A percentile compares a stretch with the other conserved stretches of the same genome.
These are phyloP conservation scores for Elongisporangium anandrum DNA, from an alignment of 352 stramenopile species.

Conservation along the genomic window DNA sequence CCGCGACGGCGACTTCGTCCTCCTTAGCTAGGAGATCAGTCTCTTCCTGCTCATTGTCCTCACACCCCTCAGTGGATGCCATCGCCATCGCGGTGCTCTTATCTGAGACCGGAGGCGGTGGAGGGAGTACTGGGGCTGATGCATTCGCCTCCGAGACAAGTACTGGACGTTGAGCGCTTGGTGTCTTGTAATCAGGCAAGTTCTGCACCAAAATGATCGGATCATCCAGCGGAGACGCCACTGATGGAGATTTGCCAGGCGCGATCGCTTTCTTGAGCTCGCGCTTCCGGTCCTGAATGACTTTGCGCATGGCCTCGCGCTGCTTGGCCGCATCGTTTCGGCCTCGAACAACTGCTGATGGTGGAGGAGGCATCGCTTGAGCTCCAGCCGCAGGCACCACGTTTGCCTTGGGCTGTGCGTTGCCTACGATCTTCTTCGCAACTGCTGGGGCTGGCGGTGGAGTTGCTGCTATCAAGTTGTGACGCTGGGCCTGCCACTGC, in stretches of 20 bases:
- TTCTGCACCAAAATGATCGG: conserved; percentile 72
- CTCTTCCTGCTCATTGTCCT: conserved; percentile 5
- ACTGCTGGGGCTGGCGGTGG: conserved; percentile 11
- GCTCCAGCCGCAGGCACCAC: neutral
- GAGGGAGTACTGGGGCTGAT: conserved; percentile 5
- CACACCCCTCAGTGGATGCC: conserved; percentile 1
- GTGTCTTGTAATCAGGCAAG: conserved; percentile 33
- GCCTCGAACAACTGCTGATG: conserved; percentile 5
- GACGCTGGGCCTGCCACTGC: conserved; percentile 42
- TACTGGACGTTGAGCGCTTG: neutral
- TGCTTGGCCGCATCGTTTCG: conserved; percentile 5
- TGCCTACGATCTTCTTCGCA: conserved; percentile 8
- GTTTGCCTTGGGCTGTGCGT: conserved; percentile 4
- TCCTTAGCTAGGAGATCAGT: conserved; percentile 5
- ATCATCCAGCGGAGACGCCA: conserved; percentile 42
- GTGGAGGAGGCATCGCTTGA: neutral
- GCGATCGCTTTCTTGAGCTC: conserved; percentile 13
- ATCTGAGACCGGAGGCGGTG: conserved; percentile 12
- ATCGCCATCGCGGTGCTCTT: neutral
- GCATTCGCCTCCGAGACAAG: neutral
- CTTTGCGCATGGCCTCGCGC: conserved; percentile 18
- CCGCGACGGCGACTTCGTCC: conserved; percentile 11
- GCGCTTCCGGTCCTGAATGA: conserved; percentile 40
- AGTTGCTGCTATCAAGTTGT: conserved; percentile 25
- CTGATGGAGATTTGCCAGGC: conserved; percentile 1